These are phyloP conservation scores for Pseudohalonectria lignicola DNA, from an alignment of 2,329 filamentous ascomycete species.

Conservation along the genomic window DNA sequence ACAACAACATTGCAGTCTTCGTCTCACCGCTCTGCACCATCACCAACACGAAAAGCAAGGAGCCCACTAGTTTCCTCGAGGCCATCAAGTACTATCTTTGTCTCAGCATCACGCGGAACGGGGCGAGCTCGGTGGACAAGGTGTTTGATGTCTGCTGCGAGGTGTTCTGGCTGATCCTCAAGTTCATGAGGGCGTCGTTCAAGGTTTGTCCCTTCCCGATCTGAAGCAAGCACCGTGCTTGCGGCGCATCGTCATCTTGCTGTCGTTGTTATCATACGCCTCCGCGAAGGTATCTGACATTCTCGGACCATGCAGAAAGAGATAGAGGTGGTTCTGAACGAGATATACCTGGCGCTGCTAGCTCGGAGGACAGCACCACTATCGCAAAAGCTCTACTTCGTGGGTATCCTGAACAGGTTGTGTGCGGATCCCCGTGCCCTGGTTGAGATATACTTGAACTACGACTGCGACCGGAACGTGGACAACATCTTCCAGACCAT, in stretches of 20 bases:
- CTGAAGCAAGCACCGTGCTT: too few species aligned
- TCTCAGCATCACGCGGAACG: conserved; percentile 87
- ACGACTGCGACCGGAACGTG: conserved; percentile 89
- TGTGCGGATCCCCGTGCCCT: conserved; percentile 78
- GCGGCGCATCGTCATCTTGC: too few species aligned
- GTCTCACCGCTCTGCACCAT: conserved; percentile 88
- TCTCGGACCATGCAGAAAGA: conserved; percentile 80
- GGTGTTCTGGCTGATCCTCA: conserved; percentile 96
- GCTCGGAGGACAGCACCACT: conserved; percentile 78
- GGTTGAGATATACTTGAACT: conserved; percentile 95
- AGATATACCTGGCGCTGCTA: conserved; percentile 88
- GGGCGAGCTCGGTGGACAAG: conserved; percentile 79
- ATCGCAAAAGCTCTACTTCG: conserved; percentile 87
- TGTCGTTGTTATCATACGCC: too few species aligned
- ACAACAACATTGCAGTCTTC: conserved; percentile 88
- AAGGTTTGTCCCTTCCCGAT: conserved; percentile 63
- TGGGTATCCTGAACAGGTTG: conserved; percentile 74
- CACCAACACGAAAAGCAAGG: conserved; percentile 77
- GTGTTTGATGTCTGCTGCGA: conserved; percentile 96
- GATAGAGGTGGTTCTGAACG: conserved; percentile 94
- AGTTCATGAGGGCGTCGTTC: conserved; percentile 83
- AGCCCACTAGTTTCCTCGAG: conserved; percentile 82
- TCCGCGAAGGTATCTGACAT: too few species aligned
- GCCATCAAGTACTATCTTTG: conserved; percentile 96
- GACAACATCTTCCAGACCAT: conserved; percentile 96